Conservation (phyloP, 2,329 filamentous ascomycete species). For the Aspergillus chevalieri region DNA sequence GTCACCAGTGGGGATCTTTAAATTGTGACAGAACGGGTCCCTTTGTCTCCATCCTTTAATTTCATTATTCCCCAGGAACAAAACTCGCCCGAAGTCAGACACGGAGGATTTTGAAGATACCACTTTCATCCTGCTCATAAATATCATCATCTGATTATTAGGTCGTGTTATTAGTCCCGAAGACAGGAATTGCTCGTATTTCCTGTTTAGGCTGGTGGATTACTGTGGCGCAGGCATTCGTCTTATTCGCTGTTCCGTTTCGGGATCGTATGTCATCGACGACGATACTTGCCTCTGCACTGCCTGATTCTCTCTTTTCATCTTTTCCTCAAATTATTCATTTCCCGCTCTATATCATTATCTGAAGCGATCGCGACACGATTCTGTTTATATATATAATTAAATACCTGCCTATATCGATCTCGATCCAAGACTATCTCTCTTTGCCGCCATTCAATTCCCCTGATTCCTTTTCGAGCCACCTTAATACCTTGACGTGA, state of each 20-base stretch:
- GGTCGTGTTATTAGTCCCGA: too few relatives aligned
- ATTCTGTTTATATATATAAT: neutral
- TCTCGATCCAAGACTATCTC: neutral
- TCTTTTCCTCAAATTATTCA: constrained; percentile 12
- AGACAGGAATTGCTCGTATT: too few relatives aligned
- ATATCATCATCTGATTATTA: too few relatives aligned
- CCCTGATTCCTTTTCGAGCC: neutral
- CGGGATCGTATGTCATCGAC: constrained; percentile 30
- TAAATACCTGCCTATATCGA: too few relatives aligned
- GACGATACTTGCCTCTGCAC: constrained; percentile 12
- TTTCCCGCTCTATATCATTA: constrained; percentile 1
- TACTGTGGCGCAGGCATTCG: constrained; percentile 26
- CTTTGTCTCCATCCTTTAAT: too few relatives aligned
- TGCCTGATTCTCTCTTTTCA: constrained; percentile 16
- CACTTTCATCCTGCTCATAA: too few relatives aligned
- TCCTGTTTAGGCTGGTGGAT: too few relatives aligned
- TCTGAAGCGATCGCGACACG: neutral
- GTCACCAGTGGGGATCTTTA: too few relatives aligned
- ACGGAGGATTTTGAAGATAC: too few relatives aligned
- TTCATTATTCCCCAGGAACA: too few relatives aligned
- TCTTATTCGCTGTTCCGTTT: constrained; percentile 42
- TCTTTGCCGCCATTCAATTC: neutral
- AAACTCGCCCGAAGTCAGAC: too few relatives aligned
- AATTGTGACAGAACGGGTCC: too few relatives aligned
- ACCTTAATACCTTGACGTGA: neutral